These are phyloP conservation scores for Solanum rostratum DNA, from an alignment of 257 asterid species.

Conservation along the genomic window DNA sequence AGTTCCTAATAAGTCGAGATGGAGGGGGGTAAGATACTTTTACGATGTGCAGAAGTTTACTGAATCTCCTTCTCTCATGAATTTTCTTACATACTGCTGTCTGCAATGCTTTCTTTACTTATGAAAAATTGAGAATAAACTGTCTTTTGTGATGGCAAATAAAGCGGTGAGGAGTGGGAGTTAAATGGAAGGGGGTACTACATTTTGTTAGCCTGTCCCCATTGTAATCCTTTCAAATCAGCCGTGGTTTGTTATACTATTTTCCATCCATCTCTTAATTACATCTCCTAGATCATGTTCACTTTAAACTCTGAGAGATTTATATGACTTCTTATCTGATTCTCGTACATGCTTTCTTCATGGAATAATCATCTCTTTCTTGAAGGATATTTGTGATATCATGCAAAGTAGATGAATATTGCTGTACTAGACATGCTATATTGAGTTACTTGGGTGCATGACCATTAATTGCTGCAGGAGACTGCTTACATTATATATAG, in stretches of 20 bases:
- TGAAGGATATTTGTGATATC: not conserved
- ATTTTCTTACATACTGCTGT: not conserved
- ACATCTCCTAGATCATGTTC: not conserved
- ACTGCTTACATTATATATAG: not conserved
- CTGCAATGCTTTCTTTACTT: not conserved
- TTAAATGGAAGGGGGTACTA: not conserved
- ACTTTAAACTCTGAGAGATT: not conserved
- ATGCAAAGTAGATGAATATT: not conserved
- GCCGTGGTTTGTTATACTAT: not conserved
- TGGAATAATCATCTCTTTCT: not conserved
- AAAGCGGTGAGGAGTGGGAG: not conserved
- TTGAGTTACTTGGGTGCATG: not conserved
- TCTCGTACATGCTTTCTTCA: not conserved
- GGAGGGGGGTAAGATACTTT: conserved; percentile 81
- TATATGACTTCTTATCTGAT: not conserved
- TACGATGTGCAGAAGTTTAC: not conserved
- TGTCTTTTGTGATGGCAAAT: not conserved
- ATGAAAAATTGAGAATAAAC: not conserved
- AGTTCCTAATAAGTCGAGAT: conserved; percentile 81
- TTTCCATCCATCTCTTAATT: not conserved
- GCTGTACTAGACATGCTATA: not conserved
- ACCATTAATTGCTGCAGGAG: not conserved
- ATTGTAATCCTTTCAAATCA: not conserved
- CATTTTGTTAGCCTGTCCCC: not conserved
- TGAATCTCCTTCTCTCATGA: not conserved